Percentiles rank a stretch among this genome's conserved stretches.
These are phyloP conservation scores for Moesziomyces antarcticus DNA, from an alignment of 1,284 basidiomycete genomes.

Conservation along the genomic window DNA sequence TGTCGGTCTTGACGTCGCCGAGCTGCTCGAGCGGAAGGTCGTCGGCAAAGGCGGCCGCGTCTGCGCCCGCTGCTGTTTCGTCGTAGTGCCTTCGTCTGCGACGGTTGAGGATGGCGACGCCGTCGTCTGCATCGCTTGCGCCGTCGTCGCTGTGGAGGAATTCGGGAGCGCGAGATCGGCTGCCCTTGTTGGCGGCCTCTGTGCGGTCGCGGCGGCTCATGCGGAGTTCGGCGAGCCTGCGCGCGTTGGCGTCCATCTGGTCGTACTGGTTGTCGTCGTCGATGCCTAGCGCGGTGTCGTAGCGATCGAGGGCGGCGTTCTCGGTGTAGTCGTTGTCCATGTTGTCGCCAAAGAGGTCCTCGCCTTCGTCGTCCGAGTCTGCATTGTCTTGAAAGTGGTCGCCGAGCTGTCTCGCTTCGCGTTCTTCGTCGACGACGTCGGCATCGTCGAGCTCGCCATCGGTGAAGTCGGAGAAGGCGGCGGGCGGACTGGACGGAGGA, in stretches of 20 bases:
- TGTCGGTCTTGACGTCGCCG: slow-evolving; percentile 95
- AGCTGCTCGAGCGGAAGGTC: slow-evolving; percentile 95
- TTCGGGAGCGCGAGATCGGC: slow-evolving; percentile 80
- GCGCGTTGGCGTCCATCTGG: slow-evolving; percentile 78
- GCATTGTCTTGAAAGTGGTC: slow-evolving; percentile 76
- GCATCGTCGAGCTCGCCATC: slow-evolving; percentile 53
- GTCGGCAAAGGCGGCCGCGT: slow-evolving; percentile 74
- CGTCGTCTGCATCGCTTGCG: slow-evolving; percentile 66
- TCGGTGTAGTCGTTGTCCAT: slow-evolving; percentile 84
- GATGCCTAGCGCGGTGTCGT: slow-evolving; percentile 82
- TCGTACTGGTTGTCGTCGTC: slow-evolving; percentile 82
- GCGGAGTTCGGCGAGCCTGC: slow-evolving; percentile 84
- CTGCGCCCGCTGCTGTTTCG: slow-evolving; percentile 71
- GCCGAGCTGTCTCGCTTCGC: slow-evolving; percentile 55
- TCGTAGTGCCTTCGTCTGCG: slow-evolving; percentile 69
- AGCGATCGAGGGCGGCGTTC: slow-evolving; percentile 84
- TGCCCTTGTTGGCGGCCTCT: slow-evolving; percentile 72
- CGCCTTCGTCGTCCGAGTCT: slow-evolving; percentile 78
- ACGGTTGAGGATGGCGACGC: slow-evolving; percentile 64
- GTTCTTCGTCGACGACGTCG: slow-evolving; percentile 62
- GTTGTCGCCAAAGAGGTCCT: slow-evolving; percentile 89
- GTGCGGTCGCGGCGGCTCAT: slow-evolving; percentile 89
- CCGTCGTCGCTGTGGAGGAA: slow-evolving; percentile 81
- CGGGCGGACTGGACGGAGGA: slow-evolving; percentile 63
- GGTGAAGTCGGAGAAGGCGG: slow-evolving; percentile 61